Conservation (phyloP, 495 filamentous ascomycete genomes). For the Trichoderma gamsii region DNA sequence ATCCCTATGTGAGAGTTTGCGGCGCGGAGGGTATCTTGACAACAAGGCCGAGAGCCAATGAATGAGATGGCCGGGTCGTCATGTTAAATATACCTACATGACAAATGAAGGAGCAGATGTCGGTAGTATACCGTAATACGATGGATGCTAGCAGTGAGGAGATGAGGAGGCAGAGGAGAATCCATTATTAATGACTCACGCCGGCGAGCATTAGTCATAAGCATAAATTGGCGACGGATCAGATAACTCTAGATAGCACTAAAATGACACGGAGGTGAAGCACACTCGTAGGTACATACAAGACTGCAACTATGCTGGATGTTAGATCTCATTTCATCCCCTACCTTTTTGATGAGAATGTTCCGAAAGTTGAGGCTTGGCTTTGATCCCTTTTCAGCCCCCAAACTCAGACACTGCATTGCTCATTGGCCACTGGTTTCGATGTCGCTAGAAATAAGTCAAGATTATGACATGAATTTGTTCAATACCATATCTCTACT, state of each 20-base stretch:
- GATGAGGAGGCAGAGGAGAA: not conserved
- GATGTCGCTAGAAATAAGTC: no score
- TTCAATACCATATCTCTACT: no score
- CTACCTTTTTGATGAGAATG: no score
- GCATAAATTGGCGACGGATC: not conserved
- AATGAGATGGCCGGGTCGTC: not conserved
- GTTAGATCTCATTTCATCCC: no score
- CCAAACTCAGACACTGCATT: no score
- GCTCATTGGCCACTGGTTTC: no score
- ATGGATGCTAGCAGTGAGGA: not conserved
- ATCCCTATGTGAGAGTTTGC: not conserved
- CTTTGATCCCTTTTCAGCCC: no score
- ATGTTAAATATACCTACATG: not conserved
- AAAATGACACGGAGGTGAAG: not conserved
- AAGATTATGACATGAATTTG: no score
- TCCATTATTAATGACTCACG: conserved; percentile 2
- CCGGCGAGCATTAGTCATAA: not conserved
- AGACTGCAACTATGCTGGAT: no score
- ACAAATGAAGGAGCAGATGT: not conserved
- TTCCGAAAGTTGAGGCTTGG: no score
- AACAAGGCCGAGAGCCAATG: not conserved
- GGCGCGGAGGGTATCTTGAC: not conserved
- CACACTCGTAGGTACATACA: no score
- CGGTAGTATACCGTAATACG: not conserved
- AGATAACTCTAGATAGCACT: not conserved